Conservation (phyloP, 371 early-diverging fungal species). For the Mortierella sp. region DNA sequence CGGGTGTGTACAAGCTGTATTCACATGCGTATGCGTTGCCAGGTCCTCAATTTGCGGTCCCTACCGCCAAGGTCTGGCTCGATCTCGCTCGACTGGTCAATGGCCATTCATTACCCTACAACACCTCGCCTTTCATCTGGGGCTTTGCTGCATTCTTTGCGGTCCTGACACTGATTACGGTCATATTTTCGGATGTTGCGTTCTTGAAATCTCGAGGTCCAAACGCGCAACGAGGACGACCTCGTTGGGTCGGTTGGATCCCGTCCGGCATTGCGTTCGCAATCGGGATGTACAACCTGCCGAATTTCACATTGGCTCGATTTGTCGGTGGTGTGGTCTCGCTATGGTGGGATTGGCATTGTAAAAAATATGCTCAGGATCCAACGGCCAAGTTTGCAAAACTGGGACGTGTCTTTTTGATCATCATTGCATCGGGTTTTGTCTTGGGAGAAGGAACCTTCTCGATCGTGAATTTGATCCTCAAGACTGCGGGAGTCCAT, state of each 20-base stretch:
- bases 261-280: conserved; percentile 88
- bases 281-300: conserved; percentile 88
- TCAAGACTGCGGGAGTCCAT: conserved; percentile 30
- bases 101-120: conserved; percentile 77
- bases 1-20: conserved; percentile 78
- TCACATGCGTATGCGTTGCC: conserved; percentile 78
- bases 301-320: conserved; percentile 81
- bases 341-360: conserved; percentile 62
- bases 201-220: conserved; percentile 65
- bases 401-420: conserved; percentile 66
- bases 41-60: conserved; percentile 78
- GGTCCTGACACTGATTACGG: conserved; percentile 63
- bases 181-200: conserved; percentile 66
- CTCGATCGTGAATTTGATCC: conserved; percentile 66
- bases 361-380: conserved; percentile 32
- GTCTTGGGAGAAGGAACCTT: conserved; percentile 87
- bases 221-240: conserved; percentile 34
- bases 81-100: conserved; percentile 86
- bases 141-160: conserved; percentile 72
- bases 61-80: conserved; percentile 85
- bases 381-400: conserved; percentile 31
- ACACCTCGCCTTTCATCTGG: conserved; percentile 70
- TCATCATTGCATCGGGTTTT: conserved; percentile 84
- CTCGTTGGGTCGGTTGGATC: conserved; percentile 59
- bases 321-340: conserved; percentile 74